Percentiles rank a stretch among this genome's conserved stretches.
phyloP scores from a whole-genome alignment of 2,329 filamentous ascomycete species.

The Pseudogymnoascus sp. region DNA sequence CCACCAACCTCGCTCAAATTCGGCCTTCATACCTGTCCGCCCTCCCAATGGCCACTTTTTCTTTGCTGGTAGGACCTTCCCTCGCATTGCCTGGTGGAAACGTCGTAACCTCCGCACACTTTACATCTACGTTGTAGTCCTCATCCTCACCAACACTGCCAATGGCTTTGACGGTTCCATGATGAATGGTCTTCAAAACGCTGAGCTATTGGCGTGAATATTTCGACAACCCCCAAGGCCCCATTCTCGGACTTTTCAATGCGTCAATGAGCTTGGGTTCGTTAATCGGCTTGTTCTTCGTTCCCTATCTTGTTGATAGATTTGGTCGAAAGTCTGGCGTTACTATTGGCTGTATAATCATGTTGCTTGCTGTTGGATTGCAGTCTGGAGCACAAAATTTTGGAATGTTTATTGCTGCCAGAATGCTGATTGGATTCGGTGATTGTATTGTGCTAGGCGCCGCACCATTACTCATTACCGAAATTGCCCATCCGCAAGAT shows the following conservation, averaged over 20 bases:
- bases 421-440: slow-evolving; percentile 27
- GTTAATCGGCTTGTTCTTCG: slow-evolving; percentile 13
- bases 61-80: slow-evolving; percentile 23
- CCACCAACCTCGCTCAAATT: not conserved
- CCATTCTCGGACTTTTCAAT: slow-evolving; percentile 34
- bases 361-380: slow-evolving; percentile 32
- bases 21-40: not conserved
- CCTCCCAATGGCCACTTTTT: not conserved
- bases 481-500: slow-evolving; percentile 28
- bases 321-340: slow-evolving; percentile 25
- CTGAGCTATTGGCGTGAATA: slow-evolving; percentile 38
- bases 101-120: slow-evolving; percentile 25
- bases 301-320: slow-evolving; percentile 29
- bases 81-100: slow-evolving; percentile 27
- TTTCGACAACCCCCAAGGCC: slow-evolving; percentile 26
- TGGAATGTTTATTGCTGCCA: slow-evolving; percentile 34
- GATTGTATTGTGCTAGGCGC: slow-evolving; percentile 34
- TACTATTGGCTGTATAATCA: slow-evolving; percentile 28
- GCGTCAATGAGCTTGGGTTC: slow-evolving; percentile 16
- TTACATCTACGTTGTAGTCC: slow-evolving; percentile 27
- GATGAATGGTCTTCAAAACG: slow-evolving; percentile 40
- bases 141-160: slow-evolving; percentile 27
- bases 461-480: slow-evolving; percentile 26
- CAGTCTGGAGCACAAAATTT: slow-evolving; percentile 30
- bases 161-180: slow-evolving; percentile 37